Evolutionary conservation across 1,284 basidiomycete species (phyloP), one percentile per base, ranked within the genome.

Genomic region (Ganoderma resinaceum): DNA sequence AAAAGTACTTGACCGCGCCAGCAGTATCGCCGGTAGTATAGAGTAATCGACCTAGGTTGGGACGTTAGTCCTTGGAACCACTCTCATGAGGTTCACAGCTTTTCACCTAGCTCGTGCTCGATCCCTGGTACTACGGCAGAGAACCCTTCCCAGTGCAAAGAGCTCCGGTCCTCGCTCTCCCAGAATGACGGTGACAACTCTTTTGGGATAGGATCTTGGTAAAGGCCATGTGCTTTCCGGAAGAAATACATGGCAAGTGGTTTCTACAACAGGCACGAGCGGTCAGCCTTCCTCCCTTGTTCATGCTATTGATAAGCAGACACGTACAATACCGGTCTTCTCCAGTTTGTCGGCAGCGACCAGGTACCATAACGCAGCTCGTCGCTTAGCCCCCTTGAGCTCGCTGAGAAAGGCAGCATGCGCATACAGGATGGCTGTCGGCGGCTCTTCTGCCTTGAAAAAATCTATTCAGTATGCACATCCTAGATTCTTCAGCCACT

Each of bases 231-330:
- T 18, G 92, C 89, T 76, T 84, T 87, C 11, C 89, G 87, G 43
- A 95, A 84, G 75, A 94, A 92, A 76, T 91, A 87, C 85, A 93
- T 90, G 0, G 93, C 94, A 62, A 95, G 77, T 2, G 92, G 89
- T 91, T 93, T 95, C 93, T 94, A 40, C 14, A 8, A 12, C 11
- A 35, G 12, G 20, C 14, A 59, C 14, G 37, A 61, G n/a, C 23
- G 35, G 31, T 23, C 35, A 60, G 14, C 1, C n/a, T 12, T 52
- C 46, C 23, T 9, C 23, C 16, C 26, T 26, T 4, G 11, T 16
- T 23, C 20, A n/a, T n/a, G 3, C 16, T 29, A n/a, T 26, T 18
- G 11, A 18, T 18, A 31, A 6, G 3, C 6, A 9, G 18, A 61
- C 20, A 84, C 91, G 73, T 72, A 95, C 93, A 72, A 94, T 89